Conservation (phyloP, 2,329 filamentous ascomycete genomes). For the Microcera coccophila region DNA sequence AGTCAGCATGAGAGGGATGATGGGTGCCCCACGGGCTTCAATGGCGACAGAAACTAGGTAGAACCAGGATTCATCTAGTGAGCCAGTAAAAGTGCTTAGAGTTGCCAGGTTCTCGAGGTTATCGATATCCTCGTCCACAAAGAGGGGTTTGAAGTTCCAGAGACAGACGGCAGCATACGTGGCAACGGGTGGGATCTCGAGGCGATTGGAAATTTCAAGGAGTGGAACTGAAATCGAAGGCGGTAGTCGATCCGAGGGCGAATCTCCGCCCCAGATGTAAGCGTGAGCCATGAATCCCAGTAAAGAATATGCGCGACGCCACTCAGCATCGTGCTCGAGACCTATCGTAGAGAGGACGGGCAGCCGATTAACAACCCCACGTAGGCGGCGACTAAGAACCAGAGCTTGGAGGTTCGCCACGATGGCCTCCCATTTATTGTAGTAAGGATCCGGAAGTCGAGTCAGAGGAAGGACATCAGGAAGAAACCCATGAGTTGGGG, state of each 20-base stretch:
- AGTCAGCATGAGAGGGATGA: slow-evolving; percentile 81
- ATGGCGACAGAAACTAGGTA: slow-evolving; percentile 95
- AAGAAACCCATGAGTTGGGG: slow-evolving; percentile 78
- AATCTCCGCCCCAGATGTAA: slow-evolving; percentile 94
- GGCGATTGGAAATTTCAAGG: slow-evolving; percentile 66
- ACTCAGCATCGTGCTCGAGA: slow-evolving; percentile 81
- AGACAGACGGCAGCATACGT: slow-evolving; percentile 89
- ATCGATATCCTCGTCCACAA: slow-evolving; percentile 75
- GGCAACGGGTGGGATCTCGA: slow-evolving; percentile 87
- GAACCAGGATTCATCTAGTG: slow-evolving; percentile 97
- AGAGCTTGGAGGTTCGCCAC: slow-evolving; percentile 81
- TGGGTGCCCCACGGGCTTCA: slow-evolving; percentile 83
- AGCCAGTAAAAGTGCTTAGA: slow-evolving; percentile 86
- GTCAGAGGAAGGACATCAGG: slow-evolving; percentile 76
- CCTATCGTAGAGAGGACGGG: slow-evolving; percentile 79
- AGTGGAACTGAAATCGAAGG: slow-evolving; percentile 80
- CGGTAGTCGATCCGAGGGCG: slow-evolving; percentile 73
- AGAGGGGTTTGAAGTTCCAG: slow-evolving; percentile 96
- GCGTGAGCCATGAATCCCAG: slow-evolving; percentile 88
- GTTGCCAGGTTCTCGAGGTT: slow-evolving; percentile 84
- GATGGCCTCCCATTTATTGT: slow-evolving; percentile 89
- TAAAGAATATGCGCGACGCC: slow-evolving; percentile 87
- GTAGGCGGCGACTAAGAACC: slow-evolving; percentile 78
- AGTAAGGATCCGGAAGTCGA: slow-evolving; percentile 81
- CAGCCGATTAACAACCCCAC: slow-evolving; percentile 72